Evolutionary conservation across 2,329 filamentous ascomycete species (phyloP).

Genomic region (Elsinoe necatrix): DNA sequence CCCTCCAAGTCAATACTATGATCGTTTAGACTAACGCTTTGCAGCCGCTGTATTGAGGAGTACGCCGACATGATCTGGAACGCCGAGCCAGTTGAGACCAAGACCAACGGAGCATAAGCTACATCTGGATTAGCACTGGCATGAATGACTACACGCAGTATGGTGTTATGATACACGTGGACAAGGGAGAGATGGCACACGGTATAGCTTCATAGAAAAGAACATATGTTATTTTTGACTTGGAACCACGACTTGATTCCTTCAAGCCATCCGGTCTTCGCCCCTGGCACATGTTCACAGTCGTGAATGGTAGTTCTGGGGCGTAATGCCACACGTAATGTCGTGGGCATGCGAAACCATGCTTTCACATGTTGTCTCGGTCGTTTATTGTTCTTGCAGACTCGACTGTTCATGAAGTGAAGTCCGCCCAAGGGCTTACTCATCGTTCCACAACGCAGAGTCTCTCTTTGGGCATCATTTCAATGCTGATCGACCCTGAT

Average conservation of each 20-base stretch:
- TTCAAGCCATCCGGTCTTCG: neutral
- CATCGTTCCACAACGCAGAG: too few species aligned
- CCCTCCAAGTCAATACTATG: too few species aligned
- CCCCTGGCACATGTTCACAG: neutral
- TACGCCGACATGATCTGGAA: conserved; percentile 99
- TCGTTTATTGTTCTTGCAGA: too few species aligned
- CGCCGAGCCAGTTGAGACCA: conserved; percentile 63
- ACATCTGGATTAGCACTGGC: neutral
- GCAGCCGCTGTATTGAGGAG: conserved; percentile 78
- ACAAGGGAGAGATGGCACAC: neutral
- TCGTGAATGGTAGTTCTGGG: too few species aligned
- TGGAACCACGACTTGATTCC: neutral
- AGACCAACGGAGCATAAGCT: conserved; percentile 16
- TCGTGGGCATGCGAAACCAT: too few species aligned
- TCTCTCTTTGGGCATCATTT: neutral
- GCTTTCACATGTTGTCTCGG: too few species aligned
- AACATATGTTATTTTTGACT: neutral
- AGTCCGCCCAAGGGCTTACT: too few species aligned
- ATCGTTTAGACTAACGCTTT: neutral
- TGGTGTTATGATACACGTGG: neutral
- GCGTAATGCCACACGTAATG: too few species aligned
- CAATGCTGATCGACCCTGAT: too few species aligned
- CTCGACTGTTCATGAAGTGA: too few species aligned
- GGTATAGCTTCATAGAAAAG: neutral
- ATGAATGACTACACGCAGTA: neutral